Conservation (phyloP, 2,329 filamentous ascomycete species). For the Biscogniauxia mediterranea region DNA sequence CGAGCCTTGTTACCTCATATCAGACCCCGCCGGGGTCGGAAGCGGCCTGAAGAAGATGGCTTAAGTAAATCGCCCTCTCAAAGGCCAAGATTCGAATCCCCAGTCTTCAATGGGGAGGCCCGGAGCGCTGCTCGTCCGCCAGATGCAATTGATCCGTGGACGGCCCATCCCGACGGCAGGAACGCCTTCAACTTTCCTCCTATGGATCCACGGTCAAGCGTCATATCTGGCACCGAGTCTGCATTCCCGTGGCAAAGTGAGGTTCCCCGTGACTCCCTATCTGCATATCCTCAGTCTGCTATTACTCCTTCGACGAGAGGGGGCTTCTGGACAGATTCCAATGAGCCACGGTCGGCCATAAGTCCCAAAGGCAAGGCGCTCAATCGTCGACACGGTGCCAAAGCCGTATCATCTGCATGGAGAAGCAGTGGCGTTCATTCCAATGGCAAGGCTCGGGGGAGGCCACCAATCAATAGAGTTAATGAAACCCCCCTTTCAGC, state of each 20-base stretch:
- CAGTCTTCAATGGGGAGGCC: constrained; percentile 33
- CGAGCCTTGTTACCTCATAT: constrained; percentile 79
- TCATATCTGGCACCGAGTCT: constrained; percentile 33
- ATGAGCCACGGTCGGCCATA: constrained; percentile 71
- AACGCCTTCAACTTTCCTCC: constrained; percentile 38
- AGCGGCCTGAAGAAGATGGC: constrained; percentile 63
- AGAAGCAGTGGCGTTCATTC: constrained; percentile 61
- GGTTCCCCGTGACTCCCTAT: constrained; percentile 57
- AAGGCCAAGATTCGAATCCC: constrained; percentile 57
- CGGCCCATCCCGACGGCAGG: constrained; percentile 44
- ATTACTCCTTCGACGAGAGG: constrained; percentile 62
- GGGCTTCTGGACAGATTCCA: constrained; percentile 53
- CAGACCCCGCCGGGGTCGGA: constrained; percentile 59
- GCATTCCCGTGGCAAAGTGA: constrained; percentile 50
- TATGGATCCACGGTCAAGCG: constrained; percentile 37
- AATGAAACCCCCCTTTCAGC: constrained; percentile 68
- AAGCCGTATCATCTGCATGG: constrained; percentile 90
- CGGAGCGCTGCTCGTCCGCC: constrained; percentile 43
- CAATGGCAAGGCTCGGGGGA: constrained; percentile 71
- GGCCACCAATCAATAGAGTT: constrained; percentile 69
- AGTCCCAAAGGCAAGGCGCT: constrained; percentile 53
- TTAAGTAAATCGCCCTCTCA: constrained; percentile 51
- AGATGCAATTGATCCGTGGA: constrained; percentile 52
- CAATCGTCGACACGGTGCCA: constrained; percentile 70
- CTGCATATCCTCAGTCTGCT: constrained; percentile 75